Conservation (phyloP, 768 basidiomycete species). For the Kwoniella dendrophila region DNA sequence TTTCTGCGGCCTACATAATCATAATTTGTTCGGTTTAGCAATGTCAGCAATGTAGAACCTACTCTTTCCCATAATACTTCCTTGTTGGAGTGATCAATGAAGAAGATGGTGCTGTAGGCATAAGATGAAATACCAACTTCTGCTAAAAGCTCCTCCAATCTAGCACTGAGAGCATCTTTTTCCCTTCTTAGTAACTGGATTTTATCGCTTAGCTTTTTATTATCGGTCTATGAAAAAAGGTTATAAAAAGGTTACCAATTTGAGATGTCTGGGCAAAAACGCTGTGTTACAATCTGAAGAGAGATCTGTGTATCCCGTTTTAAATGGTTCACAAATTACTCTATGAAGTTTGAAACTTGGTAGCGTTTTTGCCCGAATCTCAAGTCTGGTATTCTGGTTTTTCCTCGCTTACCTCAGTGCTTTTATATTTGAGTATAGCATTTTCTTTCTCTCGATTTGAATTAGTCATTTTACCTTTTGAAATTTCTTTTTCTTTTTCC, state of each 20-base stretch:
- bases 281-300: too few species aligned
- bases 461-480: neutral
- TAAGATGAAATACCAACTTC: conserved; percentile 4
- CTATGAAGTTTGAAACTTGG: too few species aligned
- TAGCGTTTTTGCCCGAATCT: too few species aligned
- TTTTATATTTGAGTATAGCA: neutral
- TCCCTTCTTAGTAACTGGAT: conserved; percentile 12
- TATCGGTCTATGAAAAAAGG: conserved; percentile 15
- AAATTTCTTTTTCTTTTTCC: neutral
- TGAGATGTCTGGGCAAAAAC: too few species aligned
- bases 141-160: neutral
- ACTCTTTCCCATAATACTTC: too few species aligned
- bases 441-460: conserved; percentile 5
- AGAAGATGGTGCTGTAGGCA: too few species aligned
- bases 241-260: too few species aligned
- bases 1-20: neutral
- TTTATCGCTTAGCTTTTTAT: conserved; percentile 17
- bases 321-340: too few species aligned
- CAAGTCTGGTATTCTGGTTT: neutral
- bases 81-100: too few species aligned
- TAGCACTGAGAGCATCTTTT: conserved; percentile 2
- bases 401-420: conserved; percentile 1
- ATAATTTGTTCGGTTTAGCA: too few species aligned
- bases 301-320: too few species aligned
- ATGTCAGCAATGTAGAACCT: too few species aligned